Conservation (phyloP, 768 basidiomycete species). For the Neoboletus magnificus region DNA sequence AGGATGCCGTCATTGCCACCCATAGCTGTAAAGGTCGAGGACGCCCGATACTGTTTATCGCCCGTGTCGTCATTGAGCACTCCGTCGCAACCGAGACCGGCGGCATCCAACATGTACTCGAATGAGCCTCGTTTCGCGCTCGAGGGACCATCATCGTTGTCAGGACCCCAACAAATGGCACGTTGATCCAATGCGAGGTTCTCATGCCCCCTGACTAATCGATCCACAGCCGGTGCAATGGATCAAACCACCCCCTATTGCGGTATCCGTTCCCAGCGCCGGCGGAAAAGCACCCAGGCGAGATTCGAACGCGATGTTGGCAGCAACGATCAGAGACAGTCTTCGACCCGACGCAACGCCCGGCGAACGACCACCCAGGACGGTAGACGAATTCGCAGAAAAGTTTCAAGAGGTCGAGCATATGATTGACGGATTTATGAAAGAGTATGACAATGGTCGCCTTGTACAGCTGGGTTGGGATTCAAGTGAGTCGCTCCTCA, state of each 20-base stretch:
- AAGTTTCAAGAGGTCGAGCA: constrained; percentile 16
- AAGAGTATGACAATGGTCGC: constrained; percentile 17
- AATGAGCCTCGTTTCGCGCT: neutral
- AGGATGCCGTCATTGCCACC: constrained; percentile 28
- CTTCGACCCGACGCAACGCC: neutral
- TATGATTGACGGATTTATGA: constrained; percentile 21
- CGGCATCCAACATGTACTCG: neutral
- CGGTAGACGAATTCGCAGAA: constrained; percentile 20
- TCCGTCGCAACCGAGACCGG: neutral
- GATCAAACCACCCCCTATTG: neutral
- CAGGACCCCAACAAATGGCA: constrained; percentile 1
- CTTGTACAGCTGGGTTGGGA: constrained; percentile 28
- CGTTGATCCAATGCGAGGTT: neutral
- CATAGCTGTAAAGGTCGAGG: constrained; percentile 31
- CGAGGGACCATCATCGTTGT: constrained; percentile 5
- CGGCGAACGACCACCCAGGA: constrained; percentile 14
- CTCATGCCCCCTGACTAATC: neutral
- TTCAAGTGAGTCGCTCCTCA: constrained; percentile 13
- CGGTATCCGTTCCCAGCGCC: neutral
- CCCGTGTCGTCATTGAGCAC: neutral
- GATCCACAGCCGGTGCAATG: neutral
- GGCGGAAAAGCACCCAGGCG: neutral
- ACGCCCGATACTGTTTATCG: neutral
- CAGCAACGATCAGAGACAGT: constrained; percentile 11
- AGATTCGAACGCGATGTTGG: constrained; percentile 2